Evolutionary conservation across 2,329 filamentous ascomycete species (phyloP).

Genomic region (Alternaria gaisen): DNA sequence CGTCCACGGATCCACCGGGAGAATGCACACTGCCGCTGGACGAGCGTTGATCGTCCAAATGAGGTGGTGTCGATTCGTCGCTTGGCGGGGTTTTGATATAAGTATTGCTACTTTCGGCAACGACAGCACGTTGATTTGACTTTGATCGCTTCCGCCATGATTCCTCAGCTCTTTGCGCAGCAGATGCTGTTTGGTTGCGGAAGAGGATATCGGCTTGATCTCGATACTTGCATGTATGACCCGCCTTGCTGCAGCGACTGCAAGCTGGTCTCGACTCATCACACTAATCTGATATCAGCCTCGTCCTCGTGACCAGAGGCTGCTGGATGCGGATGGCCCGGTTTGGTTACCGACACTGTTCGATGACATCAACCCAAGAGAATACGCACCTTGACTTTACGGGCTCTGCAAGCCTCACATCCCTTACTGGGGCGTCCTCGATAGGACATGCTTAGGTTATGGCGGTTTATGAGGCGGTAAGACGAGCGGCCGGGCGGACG

Average conservation of each 20-base stretch:
- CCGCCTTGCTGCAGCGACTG: constrained; percentile 39
- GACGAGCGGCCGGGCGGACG: background rate
- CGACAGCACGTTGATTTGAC: constrained; percentile 29
- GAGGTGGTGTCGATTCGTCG: constrained; percentile 21
- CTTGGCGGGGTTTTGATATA: constrained; percentile 23
- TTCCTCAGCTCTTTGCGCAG: constrained; percentile 46
- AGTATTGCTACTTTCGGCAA: constrained; percentile 18
- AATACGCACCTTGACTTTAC: constrained; percentile 45
- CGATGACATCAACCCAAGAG: background rate
- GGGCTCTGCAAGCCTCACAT: constrained; percentile 44
- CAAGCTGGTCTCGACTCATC: constrained; percentile 45
- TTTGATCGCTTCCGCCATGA: constrained; percentile 47
- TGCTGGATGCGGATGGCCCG: background rate
- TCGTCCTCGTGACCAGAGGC: background rate
- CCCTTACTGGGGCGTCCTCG: constrained; percentile 49
- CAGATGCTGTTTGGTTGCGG: constrained; percentile 45
- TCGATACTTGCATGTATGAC: constrained; percentile 44
- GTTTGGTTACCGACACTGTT: too few species aligned
- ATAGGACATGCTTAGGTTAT: constrained; percentile 40
- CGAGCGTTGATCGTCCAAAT: constrained; percentile 15
- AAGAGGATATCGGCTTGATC: constrained; percentile 46
- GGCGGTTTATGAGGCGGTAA: background rate
- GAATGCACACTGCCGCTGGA: constrained; percentile 14
- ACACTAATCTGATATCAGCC: constrained; percentile 32
- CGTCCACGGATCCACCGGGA: constrained; percentile 9